Base-by-base conservation (phyloP, 139 green algal genomes). In the Chlorella sp. region DNA sequence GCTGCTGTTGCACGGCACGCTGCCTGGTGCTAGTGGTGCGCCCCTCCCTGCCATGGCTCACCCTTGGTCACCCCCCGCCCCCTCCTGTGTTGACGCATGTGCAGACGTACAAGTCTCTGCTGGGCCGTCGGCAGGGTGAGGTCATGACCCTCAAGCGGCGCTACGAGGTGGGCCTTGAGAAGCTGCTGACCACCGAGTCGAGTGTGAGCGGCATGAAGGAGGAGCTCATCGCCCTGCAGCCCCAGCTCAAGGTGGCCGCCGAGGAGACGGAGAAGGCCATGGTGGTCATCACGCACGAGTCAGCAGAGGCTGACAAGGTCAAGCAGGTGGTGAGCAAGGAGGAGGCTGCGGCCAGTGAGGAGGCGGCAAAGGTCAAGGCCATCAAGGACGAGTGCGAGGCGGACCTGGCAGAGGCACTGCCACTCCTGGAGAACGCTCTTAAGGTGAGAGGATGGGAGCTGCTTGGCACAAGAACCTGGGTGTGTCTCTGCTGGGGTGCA, bases 381-480 rank as follows among this genome's bases (percentile, higher is more conserved):
- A 93, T 93, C 83, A 93, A 93, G 83, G 88, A 90, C 69, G 86
- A 91, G 70, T 91, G 87, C 72, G 81, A 93, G 79, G 82, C 68
- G 22, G 83, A 92, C 73, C 78, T 94, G 50, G 69, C 72, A 17
- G 75, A 82, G 80, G 89, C 89, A 10, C 82, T 94, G 80, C 89
- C 89, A 4, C 63, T 89, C 65, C 83, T 95, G 27, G 74, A 95
- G 62, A 75, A 67, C 4, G 89, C 89, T 14, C 67, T 95, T 27
- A 67, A 77, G 64, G 82, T 72, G 27, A 49, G 67, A 30, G 64
- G 30, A 4, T n/a, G n/a, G n/a, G n/a, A n/a, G n/a, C n/a, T n/a
- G n/a, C n/a, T n/a, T n/a, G n/a, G n/a, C n/a, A n/a, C n/a, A n/a
- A n/a, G n/a, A n/a, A n/a, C n/a, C 42, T 55, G 42, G 10, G 42